Evolutionary conservation across 2,329 filamentous ascomycete genomes (phyloP), one percentile per base, ranked within the genome.

Genomic region (Talaromyces sp.): DNA sequence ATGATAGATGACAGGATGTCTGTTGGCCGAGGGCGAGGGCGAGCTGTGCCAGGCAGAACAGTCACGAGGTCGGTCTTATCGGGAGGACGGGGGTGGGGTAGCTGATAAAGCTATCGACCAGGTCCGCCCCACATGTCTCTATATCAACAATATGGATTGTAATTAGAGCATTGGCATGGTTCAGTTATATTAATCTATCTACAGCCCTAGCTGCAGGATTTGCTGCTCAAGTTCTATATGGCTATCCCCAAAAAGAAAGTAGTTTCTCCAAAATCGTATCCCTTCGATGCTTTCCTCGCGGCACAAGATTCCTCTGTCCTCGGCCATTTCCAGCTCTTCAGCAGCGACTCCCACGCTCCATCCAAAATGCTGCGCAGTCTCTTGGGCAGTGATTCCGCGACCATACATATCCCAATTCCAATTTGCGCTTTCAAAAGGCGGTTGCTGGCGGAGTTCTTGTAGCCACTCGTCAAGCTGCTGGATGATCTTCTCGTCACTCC

Each of bases 341-440:
- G 89, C 90, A 1, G 95, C 95, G 27, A 99, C 94, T 8, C 95
- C 95, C 7, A 99, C 89, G 73, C 95, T 98, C 95, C 95, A 99
- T 5, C 93, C 91, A 76, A 99, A 99, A 56, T 87, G 83, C 74
- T 96, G 91, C 0, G 95, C 95, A 0, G 87, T 86, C 71, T 98
- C 93, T 71, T 95, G 91, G 1, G 92, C 92, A 14, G 92, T 97
- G 31, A 98, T 88, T 9, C 95, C 92, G 61, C 88, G 85, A 0
- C 95, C 93, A 73, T 92, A 97, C 47, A 81, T 70, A 54, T 81
- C 82, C 89, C 89, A 91, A 69, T 96, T 88, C 90, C 90, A 95
- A 0, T 82, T 68, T 36, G 88, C 82, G 3, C 89, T 84, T n/a
- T 80, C 81, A 1, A 86, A 83, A 0, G 88, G 88, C 5, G 87